Base-by-base conservation (phyloP, 2,329 filamentous ascomycete genomes). In the Akanthomyces dipterigenus region DNA sequence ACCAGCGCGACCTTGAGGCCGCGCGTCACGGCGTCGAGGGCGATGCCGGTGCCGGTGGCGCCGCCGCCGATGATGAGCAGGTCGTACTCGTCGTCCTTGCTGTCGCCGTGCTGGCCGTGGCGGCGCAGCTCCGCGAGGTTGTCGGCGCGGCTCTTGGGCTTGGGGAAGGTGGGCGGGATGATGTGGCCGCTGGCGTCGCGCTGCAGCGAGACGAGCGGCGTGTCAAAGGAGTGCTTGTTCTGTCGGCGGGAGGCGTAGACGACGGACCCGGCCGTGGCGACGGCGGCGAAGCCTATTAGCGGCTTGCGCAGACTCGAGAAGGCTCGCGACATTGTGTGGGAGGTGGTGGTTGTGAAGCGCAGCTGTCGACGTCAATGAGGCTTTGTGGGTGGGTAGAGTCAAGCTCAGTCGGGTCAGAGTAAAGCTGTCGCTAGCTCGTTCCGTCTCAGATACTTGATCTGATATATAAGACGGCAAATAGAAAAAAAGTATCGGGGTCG, bases 1-100 rank as follows among this genome's bases (percentile, higher is more conserved):
- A 95, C 88, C 55, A 93, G 76, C 14, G 90, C 90, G 63, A 95
- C 90, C 75, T 87, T 90, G 68, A 93, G 77, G 2, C 90, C 90
- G 67, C 90, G 83, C 2, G 90, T 93, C 24, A 86, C 88, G 40
- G 90, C 90, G 74, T 95, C 90, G 50, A 95, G 82, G 14, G 90
- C 90, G 68, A 95, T 91, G 26, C 90, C 90, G 6, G 89, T 82
- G 16, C 90, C 90, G 2, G 90, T 93, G 16, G 90, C 90, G 65
- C 90, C 90, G 65, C 86, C 89, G 62, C 90, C 90, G 68, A 93
- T 90, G 68, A 95, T 80, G 65, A 93, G 78, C 45, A 95, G 78
- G 71, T 93, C 90, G 69, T 93, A 93, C 57, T 84, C 80, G 48
- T 84, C 80, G 48, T 87, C 82, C 12, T 75, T 75, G n/a, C 53